Evolutionary conservation across 208 protist genomes (phyloP), one percentile per base, ranked within the genome.

Genomic region (Crithidia bombi): DNA sequence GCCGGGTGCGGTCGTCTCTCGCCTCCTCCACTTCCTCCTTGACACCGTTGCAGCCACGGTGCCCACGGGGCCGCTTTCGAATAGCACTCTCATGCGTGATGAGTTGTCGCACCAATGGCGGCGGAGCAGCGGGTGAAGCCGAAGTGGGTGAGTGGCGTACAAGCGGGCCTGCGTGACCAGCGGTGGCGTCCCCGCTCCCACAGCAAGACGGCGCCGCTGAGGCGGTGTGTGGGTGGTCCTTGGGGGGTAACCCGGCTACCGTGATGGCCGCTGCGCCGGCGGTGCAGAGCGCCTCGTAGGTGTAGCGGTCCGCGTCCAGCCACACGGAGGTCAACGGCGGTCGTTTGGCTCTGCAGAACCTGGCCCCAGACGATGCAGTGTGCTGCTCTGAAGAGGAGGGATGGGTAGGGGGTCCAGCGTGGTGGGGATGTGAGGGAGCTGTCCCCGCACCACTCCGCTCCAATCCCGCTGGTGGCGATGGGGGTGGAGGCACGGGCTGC

Each of bases 271-370:
- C 55, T 9, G 75, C 75, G 23, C 83, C 83, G n/a, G 68, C 57
- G 7, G 77, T 78, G 68, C 79, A 89, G 9, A 89, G 59, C 0
- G 73, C 33, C 32, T 86, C 83, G 44, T 89, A 86, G 35, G 83
- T 81, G 36, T 65, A 38, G 26, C 46, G 43, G 15, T 86, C 79
- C 3, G 77, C 80, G 26, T 86, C 83, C 4, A 89, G 41, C 51
- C 59, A 65, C 5, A 88, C 25, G 0, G 65, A 59, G 4, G 61
- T 44, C 25, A 80, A 44, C 17, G 62, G 9, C 1, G 73, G 32
- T 21, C 33, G n/a, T 17, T 46, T 36, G 0, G 21, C 46, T 11
- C 43, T 9, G 15, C 15, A 9, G 21, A 21, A 23, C 15, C 43
- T 9, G 21, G 7, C 21, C 21, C 21, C 3, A 14, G 3, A 23